Evolutionary conservation across 2,329 filamentous ascomycete species (phyloP).

Genomic region (Alternaria viburni): DNA sequence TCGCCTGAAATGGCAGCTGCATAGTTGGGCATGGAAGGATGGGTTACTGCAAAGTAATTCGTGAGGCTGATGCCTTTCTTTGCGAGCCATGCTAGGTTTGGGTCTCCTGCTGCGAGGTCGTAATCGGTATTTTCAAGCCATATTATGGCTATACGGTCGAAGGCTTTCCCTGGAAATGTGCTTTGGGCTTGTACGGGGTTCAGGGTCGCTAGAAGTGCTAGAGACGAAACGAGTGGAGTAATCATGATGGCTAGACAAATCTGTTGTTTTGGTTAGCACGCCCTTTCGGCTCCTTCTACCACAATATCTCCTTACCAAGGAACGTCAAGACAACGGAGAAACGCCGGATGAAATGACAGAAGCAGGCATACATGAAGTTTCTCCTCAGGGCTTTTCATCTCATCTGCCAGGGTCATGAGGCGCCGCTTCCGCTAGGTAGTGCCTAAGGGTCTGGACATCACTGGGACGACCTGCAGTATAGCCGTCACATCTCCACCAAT

Average conservation of each 20-base stretch:
- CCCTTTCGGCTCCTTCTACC: not conserved
- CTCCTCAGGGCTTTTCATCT: not conserved
- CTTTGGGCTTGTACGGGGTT: conserved; percentile 51
- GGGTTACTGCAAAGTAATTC: conserved; percentile 65
- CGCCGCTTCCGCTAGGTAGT: not conserved
- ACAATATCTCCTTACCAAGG: not conserved
- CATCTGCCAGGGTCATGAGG: not conserved
- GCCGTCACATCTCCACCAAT: conserved; percentile 1
- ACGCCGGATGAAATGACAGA: not conserved
- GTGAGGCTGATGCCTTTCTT: conserved; percentile 67
- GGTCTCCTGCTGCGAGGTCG: conserved; percentile 67
- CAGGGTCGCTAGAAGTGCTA: conserved; percentile 18
- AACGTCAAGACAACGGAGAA: not conserved
- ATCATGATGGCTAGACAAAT: not conserved
- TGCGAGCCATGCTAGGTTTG: conserved; percentile 65
- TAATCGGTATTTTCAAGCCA: conserved; percentile 81
- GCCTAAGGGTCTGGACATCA: not conserved
- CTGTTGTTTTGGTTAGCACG: not conserved
- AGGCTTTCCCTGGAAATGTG: conserved; percentile 71
- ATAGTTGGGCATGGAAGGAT: conserved; percentile 78
- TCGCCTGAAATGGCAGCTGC: conserved; percentile 71
- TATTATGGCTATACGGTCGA: conserved; percentile 74
- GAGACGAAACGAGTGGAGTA: conserved; percentile 12
- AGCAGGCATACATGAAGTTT: not conserved
- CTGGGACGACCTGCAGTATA: not conserved